Evolutionary conservation across 2,329 filamentous ascomycete species (phyloP).

Genomic region (Neonectria coccinea): DNA sequence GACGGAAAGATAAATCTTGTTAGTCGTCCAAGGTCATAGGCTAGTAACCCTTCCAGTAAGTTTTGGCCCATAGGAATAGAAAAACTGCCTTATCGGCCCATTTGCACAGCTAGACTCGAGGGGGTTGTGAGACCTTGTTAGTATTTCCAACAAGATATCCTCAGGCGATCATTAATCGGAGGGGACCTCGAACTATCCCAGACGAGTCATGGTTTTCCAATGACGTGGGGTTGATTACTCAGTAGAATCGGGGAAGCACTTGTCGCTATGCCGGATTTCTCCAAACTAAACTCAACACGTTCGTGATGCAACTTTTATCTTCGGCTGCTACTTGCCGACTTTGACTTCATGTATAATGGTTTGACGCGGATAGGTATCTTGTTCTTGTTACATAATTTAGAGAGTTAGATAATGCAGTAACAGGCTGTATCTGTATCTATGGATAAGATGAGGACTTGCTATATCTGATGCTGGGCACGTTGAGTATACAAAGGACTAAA

Average conservation of each 20-base stretch:
- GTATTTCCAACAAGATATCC: not conserved
- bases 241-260: not conserved
- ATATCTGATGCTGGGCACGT: not conserved
- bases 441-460: not conserved
- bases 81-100: not conserved
- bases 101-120: not conserved
- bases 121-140: not conserved
- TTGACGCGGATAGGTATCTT: constrained; percentile 1
- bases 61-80: not conserved
- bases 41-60: not conserved
- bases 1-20: not conserved
- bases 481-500: not conserved
- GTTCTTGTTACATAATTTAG: constrained; percentile 11
- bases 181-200: not conserved
- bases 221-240: not conserved
- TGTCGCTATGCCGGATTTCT: not conserved
- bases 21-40: too few relatives aligned
- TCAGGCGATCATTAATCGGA: not conserved
- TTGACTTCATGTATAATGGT: not conserved
- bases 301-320: constrained; percentile 3
- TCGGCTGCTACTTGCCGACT: not conserved
- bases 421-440: too few relatives aligned
- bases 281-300: not conserved
- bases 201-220: constrained; percentile 1
- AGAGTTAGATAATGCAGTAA: not conserved